These are phyloP conservation scores for Phytophthora lateralis DNA, from an alignment of 352 stramenopile genomes.

Conservation along the genomic window DNA sequence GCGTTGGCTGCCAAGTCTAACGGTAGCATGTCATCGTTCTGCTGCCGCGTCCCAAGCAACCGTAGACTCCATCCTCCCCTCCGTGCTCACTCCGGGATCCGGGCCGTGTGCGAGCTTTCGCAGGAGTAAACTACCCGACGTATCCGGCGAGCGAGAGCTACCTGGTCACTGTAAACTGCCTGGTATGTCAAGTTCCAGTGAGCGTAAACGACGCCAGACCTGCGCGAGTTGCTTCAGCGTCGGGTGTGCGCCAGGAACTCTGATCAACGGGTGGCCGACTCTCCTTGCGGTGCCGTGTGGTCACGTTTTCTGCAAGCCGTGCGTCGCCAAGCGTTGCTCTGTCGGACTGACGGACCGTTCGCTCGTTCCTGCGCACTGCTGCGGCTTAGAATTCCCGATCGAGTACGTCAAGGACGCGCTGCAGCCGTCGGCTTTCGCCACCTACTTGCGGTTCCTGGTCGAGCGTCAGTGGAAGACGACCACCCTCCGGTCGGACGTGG, in stretches of 20 bases:
- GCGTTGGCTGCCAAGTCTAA: neutral
- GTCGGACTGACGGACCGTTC: conserved; percentile 45
- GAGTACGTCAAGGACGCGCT: conserved; percentile 39
- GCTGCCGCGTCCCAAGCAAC: conserved; percentile 14
- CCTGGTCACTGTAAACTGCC: neutral
- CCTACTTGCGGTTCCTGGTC: conserved; percentile 44
- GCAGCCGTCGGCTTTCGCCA: conserved; percentile 4
- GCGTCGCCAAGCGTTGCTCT: conserved; percentile 33
- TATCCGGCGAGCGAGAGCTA: neutral
- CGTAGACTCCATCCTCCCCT: too few relatives aligned
- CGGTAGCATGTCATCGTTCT: neutral
- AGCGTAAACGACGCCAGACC: conserved; percentile 1
- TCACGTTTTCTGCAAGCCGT: conserved; percentile 34
- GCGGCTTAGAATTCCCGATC: conserved; percentile 56
- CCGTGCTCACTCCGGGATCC: conserved; percentile 5
- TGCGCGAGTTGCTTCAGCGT: conserved; percentile 29
- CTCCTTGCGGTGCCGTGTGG: conserved; percentile 28
- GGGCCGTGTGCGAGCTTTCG: conserved; percentile 14
- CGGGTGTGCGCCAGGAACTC: conserved; percentile 1
- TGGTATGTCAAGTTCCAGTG: neutral
- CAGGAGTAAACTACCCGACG: neutral
- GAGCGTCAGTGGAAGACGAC: conserved; percentile 44
- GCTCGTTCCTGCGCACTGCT: conserved; percentile 60
- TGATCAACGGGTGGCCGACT: conserved; percentile 3
- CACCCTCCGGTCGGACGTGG: conserved; percentile 51